Percentiles rank a stretch among this genome's conserved stretches.
These are phyloP conservation scores for Chlorella vulgaris DNA, from an alignment of 139 green algal genomes.

Conservation along the genomic window DNA sequence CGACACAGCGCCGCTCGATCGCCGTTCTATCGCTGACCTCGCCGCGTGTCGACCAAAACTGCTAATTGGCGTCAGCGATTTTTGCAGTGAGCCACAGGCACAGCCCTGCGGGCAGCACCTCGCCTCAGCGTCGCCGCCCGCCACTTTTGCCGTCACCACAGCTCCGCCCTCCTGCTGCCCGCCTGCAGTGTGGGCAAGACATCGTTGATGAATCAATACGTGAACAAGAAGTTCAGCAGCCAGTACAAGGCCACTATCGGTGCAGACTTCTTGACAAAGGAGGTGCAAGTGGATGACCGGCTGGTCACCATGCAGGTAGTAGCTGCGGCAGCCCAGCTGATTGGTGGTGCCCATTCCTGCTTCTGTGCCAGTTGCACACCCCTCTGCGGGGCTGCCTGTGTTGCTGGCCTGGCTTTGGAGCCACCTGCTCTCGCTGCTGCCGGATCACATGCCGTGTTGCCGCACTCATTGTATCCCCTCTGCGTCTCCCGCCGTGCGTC, in stretches of 20 bases:
- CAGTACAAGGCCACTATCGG: conserved; percentile 99
- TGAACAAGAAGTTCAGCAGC: conserved; percentile 99
- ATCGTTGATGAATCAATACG: conserved; percentile 99
- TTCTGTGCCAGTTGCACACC: too few relatives aligned
- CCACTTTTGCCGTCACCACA: background rate
- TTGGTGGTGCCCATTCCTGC: too few relatives aligned
- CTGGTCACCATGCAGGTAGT: conserved; percentile 95
- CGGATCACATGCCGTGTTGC: too few relatives aligned
- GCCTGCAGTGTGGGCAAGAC: conserved; percentile 94
- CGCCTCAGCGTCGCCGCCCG: background rate
- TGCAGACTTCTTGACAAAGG: conserved; percentile 99
- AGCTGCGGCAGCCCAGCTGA: background rate
- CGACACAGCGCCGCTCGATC: too few relatives aligned
- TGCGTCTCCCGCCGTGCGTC: background rate
- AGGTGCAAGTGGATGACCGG: conserved; percentile 97
- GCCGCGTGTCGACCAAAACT: too few relatives aligned
- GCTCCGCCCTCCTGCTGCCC: background rate
- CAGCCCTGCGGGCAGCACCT: background rate
- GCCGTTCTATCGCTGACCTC: too few relatives aligned
- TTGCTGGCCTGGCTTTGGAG: too few relatives aligned
- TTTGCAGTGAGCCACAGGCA: too few relatives aligned
- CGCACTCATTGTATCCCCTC: too few relatives aligned
- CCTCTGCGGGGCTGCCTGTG: too few relatives aligned
- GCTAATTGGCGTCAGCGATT: too few relatives aligned
- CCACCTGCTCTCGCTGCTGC: background rate